Conservation (phyloP, 2,329 filamentous ascomycete genomes). For the Xylariomycetidae sp. region DNA sequence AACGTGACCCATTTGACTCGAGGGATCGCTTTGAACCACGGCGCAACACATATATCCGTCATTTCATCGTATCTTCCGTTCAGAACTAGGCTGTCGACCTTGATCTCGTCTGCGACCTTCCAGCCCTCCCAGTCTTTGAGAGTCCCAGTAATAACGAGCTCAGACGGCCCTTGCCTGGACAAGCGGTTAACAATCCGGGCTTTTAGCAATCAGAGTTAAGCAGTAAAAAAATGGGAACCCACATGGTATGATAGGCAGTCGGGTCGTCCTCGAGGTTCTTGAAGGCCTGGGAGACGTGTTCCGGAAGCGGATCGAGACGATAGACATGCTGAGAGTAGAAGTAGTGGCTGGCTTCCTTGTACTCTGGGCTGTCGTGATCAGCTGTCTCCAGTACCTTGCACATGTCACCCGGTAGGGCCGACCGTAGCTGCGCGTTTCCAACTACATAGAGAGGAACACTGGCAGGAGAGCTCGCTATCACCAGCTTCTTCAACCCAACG, state of each 20-base stretch:
- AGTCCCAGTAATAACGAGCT: slow-evolving; percentile 18
- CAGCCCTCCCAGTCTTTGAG: slow-evolving; percentile 12
- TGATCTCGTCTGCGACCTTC: slow-evolving; percentile 7
- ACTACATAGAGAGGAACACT: slow-evolving; percentile 18
- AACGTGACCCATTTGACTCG: slow-evolving; percentile 14
- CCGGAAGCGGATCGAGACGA: slow-evolving; percentile 15
- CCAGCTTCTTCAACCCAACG: slow-evolving; percentile 14
- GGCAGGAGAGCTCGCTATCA: slow-evolving; percentile 16
- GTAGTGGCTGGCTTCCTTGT: slow-evolving; percentile 9
- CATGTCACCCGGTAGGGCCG: slow-evolving; percentile 14
- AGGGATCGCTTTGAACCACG: slow-evolving; percentile 13
- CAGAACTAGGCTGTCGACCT: slow-evolving; percentile 6
- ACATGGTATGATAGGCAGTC: slow-evolving; percentile 17
- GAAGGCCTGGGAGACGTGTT: slow-evolving; percentile 12
- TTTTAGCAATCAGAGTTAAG: background rate
- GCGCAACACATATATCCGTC: slow-evolving; percentile 5
- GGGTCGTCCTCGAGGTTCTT: slow-evolving; percentile 16
- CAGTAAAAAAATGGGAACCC: slow-evolving; percentile 3
- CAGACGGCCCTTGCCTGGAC: slow-evolving; percentile 22
- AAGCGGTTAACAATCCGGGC: background rate
- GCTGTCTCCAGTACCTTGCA: slow-evolving; percentile 8
- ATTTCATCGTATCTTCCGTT: slow-evolving; percentile 9
- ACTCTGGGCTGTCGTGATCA: slow-evolving; percentile 17
- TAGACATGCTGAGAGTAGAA: slow-evolving; percentile 15
- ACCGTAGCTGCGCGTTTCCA: slow-evolving; percentile 10